Conservation (phyloP, 768 basidiomycete genomes). For the Termitomyces sp. region DNA sequence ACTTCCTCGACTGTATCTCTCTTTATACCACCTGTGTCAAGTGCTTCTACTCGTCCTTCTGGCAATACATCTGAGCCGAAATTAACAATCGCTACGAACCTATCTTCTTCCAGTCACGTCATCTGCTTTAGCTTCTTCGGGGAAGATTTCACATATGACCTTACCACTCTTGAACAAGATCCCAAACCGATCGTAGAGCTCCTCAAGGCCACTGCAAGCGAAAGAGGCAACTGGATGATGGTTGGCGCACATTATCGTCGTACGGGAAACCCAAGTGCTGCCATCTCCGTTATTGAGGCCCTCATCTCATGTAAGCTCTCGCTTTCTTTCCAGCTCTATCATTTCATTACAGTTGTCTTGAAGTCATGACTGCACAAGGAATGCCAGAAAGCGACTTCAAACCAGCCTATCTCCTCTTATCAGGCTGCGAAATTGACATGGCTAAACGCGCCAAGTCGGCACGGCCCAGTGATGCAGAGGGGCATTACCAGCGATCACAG, state of each 20-base stretch:
- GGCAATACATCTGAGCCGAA: not conserved
- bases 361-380: conserved; percentile 36
- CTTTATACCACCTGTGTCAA: not conserved
- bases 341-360: conserved; percentile 3
- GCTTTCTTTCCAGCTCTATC: not conserved
- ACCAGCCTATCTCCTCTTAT: conserved; percentile 47
- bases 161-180: conserved; percentile 36
- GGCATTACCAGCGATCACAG: conserved; percentile 34
- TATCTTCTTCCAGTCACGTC: conserved; percentile 5
- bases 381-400: conserved; percentile 33
- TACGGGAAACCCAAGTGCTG: conserved; percentile 36
- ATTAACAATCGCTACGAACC: not conserved
- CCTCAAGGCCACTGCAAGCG: conserved; percentile 37
- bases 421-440: conserved; percentile 49
- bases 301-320: conserved; percentile 40
- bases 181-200: conserved; percentile 39
- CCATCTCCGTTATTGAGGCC: conserved; percentile 34
- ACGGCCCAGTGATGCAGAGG: conserved; percentile 15
- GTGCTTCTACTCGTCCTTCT: not conserved
- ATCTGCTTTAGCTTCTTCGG: conserved; percentile 33
- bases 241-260: conserved; percentile 50
- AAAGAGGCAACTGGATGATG: conserved; percentile 51
- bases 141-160: conserved; percentile 35
- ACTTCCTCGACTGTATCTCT: not conserved
- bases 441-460: conserved; percentile 23